Evolutionary conservation across 2,329 filamentous ascomycete species (phyloP), one percentile per base, ranked within the genome.

Genomic region (Fusarium falciforme): DNA sequence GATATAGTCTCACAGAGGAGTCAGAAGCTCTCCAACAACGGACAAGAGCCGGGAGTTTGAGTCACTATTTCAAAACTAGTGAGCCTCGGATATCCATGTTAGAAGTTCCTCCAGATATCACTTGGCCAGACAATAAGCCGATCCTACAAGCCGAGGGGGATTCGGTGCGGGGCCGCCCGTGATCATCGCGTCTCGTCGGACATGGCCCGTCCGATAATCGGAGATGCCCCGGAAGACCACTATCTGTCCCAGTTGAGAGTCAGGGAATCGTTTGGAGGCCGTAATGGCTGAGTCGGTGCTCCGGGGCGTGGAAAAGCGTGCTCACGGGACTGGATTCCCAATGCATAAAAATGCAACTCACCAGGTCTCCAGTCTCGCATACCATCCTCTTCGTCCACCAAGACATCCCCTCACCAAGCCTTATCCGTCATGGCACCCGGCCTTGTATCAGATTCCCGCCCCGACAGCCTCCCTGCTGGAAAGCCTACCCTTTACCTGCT

Each of bases 401-500:
- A 27, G 42, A 6, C 29, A 2, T 61, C 27, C 7, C 44, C 16
- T 47, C 27, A 61, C 40, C 31, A 35, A 35, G 3, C 10, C 27
- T n/a, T 7, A 20, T 52, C 17, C 22, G 61, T 6, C 12, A 72
- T 72, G 69, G 61, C 69, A 20, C 70, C 69, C 42, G 57, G 69
- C 3, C 22, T 64, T n/a, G 33, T 72, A 31, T 42, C 55, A 61
- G 60, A 54, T 31, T 57, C 40, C 9, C 49, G 31, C 1, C 66
- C 65, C 9, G 65, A 72, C n/a, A 65, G 17, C 10, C 31, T 55
- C 2, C n/a, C 25, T 1, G 11, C 54, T 8, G 31, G 17, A 1
- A 83, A 83, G 77, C 82, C 81, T 2, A 84, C 80, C 2, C 79
- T 85, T 11, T 85, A 84, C 58, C 68, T 85, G 1, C 74, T 86